Base-by-base conservation (phyloP, 805 yeast species). In the Candida railenensis region DNA sequence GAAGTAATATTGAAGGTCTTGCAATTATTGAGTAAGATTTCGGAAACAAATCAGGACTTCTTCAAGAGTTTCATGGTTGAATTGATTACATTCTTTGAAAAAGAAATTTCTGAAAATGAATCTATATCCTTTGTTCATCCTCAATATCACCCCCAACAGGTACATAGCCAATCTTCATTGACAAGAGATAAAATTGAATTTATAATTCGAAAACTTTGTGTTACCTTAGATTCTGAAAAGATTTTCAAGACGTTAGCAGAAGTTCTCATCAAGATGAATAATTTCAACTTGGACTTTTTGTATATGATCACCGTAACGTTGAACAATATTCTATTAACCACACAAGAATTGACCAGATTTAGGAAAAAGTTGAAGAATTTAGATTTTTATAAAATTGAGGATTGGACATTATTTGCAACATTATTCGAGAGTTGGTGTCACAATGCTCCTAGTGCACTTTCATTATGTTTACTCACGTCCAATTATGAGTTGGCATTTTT, bases 371-470 rank as follows among this genome's bases (percentile, higher is more conserved):
- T 92, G 43, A 62, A 76, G 66, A 61, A 65, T 37, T 63, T 83
- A n/a, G 88, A 85, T 44, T 59, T 65, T 18, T 65, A 63, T 54
- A 76, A 78, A 33, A 52, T 71, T 20, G 82, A 80, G 33, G 94
- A 88, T 47, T 81, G 84, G 73, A 64, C 74, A 19, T 72, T 91
- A 36, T 94, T 94, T 61, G 77, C 86, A 22, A 71, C 84, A 0
- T 70, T 94, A 46, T 94, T 92, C 67, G 83, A 81, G 57, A 83
- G 95, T 48, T 94, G 99, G 99, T 83, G 96, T 53, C 85, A 85
- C 50, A 92, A 89, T 60, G 83, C 96, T 0, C 90, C 95, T 1
- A 91, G 97, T 3, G 87, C 91, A 0, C 69, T 94, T 37, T 83
- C 96, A 1, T 73, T 94, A 18, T 90, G 97, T 56, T 71, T 94